Evolutionary conservation across 2,329 filamentous ascomycete genomes (phyloP).

Genomic region (Pyrenochaeta sp.): DNA sequence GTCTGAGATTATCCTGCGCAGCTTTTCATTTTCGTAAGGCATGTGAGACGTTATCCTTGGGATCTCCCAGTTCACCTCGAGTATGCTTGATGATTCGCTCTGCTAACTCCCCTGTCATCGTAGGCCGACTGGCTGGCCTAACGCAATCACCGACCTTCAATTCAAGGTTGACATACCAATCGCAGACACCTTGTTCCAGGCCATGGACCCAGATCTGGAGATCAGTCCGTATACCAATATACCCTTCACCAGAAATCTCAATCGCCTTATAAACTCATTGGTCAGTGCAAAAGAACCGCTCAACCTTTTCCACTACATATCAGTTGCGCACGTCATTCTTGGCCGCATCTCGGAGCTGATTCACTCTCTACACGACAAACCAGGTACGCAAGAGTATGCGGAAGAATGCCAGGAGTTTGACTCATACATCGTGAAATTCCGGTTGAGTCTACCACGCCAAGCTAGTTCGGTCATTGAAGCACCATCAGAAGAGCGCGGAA

Average conservation of each 20-base stretch:
- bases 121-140: constrained; percentile 31
- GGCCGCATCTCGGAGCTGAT: constrained; percentile 38
- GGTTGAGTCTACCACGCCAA: constrained; percentile 35
- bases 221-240: constrained; percentile 7
- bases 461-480: constrained; percentile 34
- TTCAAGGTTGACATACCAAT: constrained; percentile 44
- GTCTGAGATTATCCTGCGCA: too few relatives aligned
- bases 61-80: background rate
- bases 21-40: too few relatives aligned
- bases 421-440: constrained; percentile 32
- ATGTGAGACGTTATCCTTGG: background rate
- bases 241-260: constrained; percentile 35
- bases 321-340: constrained; percentile 38
- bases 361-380: constrained; percentile 36
- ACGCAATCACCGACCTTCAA: constrained; percentile 39
- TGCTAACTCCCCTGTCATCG: background rate
- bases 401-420: constrained; percentile 37
- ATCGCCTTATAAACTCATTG: constrained; percentile 24
- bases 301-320: constrained; percentile 35
- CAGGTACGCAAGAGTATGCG: constrained; percentile 30
- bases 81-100: background rate
- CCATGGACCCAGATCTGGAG: constrained; percentile 14
- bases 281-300: constrained; percentile 13
- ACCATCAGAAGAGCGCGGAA: constrained; percentile 19
- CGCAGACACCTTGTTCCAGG: constrained; percentile 32